Evolutionary conservation across 768 basidiomycete species (phyloP).

Genomic region (Lepiota venenata): DNA sequence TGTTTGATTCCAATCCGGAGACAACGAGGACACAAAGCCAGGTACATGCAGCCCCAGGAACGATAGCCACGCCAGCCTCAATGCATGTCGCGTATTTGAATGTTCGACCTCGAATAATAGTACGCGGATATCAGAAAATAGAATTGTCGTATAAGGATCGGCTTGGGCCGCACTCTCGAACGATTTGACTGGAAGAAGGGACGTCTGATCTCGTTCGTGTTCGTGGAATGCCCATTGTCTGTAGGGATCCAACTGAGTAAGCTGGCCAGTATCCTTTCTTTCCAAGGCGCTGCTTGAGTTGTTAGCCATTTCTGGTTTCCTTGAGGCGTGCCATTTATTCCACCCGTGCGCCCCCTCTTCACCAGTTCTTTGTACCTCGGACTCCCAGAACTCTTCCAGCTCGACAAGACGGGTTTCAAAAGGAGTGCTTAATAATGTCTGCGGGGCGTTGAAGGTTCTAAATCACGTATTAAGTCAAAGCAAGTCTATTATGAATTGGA

Average conservation of each 20-base stretch:
- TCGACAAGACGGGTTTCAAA: constrained; percentile 48
- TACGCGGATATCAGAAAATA: constrained; percentile 70
- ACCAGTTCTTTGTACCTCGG: constrained; percentile 72
- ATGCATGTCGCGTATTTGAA: constrained; percentile 43
- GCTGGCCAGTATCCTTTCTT: constrained; percentile 9
- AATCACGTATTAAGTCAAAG: constrained; percentile 4
- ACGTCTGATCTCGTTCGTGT: constrained; percentile 38
- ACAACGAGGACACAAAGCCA: constrained; percentile 48
- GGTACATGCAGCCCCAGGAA: constrained; percentile 71
- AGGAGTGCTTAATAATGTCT: constrained; percentile 36
- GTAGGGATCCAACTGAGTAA: constrained; percentile 56
- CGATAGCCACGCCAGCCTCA: constrained; percentile 70
- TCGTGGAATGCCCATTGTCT: constrained; percentile 64
- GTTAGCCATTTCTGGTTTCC: constrained; percentile 29
- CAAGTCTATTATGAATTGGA: background rate
- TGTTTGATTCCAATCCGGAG: constrained; percentile 10
- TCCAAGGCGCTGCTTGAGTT: background rate
- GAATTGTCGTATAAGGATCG: constrained; percentile 71
- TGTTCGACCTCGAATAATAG: constrained; percentile 49
- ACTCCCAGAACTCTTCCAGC: constrained; percentile 84
- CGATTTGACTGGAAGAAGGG: constrained; percentile 51
- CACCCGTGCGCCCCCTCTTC: constrained; percentile 68
- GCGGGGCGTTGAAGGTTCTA: constrained; percentile 60
- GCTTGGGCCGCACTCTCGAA: constrained; percentile 41
- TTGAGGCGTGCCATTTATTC: constrained; percentile 54